A percentile compares a stretch with the other conserved stretches of the same genome.
Evolutionary conservation across 164 flowering plant genomes (phyloP).

Genomic region (Liriodendron chinense): DNA sequence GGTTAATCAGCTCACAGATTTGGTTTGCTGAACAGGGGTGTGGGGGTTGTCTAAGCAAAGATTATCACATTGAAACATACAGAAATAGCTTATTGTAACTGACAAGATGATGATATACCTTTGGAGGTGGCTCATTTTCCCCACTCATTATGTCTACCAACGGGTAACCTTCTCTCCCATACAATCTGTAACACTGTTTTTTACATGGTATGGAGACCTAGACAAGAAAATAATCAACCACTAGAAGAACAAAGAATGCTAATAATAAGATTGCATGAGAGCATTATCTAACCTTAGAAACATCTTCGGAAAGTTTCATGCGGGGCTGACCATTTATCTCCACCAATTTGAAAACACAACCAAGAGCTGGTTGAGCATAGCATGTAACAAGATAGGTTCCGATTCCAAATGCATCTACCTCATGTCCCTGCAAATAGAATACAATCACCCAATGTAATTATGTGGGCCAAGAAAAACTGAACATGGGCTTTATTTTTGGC

Average conservation of each 20-base stretch:
- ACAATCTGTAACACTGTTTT: constrained; percentile 79
- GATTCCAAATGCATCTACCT: constrained; percentile 93
- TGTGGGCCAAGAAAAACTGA: no score
- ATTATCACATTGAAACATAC: not conserved
- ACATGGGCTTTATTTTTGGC: no score
- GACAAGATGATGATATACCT: constrained; percentile 46
- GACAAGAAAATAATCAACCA: constrained; percentile 12
- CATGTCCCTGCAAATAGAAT: constrained; percentile 70
- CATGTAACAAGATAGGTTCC: constrained; percentile 97
- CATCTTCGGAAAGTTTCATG: constrained; percentile 96
- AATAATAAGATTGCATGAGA: constrained; percentile 1
- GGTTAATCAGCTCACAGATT: not conserved
- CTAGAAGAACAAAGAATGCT: constrained; percentile 3
- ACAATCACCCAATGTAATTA: not conserved
- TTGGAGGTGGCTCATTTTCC: constrained; percentile 93
- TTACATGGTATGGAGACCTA: constrained; percentile 99
- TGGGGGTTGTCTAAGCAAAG: not conserved
- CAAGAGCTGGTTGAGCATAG: constrained; percentile 95
- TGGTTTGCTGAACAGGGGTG: not conserved
- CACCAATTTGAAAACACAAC: constrained; percentile 96
- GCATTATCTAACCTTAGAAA: constrained; percentile 71
- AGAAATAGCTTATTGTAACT: not conserved
- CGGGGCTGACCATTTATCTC: constrained; percentile 96
- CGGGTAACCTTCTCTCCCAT: constrained; percentile 94
- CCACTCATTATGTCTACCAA: constrained; percentile 96